Evolutionary conservation across 106 monocot species (phyloP), one percentile per base, ranked within the genome.

Genomic region (Allium sativum): DNA sequence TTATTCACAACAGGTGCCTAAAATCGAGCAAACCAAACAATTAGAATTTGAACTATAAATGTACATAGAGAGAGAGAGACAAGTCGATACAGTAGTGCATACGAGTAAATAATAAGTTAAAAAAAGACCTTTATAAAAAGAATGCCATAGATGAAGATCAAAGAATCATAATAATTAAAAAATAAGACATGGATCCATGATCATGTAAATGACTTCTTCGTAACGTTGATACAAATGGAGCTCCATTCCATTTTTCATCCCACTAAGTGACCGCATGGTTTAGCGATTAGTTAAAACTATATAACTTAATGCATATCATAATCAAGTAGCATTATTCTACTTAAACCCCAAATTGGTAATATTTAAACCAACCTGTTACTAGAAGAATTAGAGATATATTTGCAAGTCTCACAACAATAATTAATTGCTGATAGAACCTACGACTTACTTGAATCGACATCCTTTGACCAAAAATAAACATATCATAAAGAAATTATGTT

Each of bases 181-280:
- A 79, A 44, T 80, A 77, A 18, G 67, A 70, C 62, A 77, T 69
- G 14, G 68, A 52, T 12, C 59, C 57, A 56, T 47, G 66, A 64
- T 85, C 88, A 74, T 79, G 44, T 68, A 67, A 59, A 41, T 74
- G 76, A 72, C 67, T 83, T 69, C 75, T 84, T 22, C 93, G 69
- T 45, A 93, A 11, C 76, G 88, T 80, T 46, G 93, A 93, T 50
- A 82, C 79, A 69, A 93, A 93, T 44, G 88, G 79, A 53, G 93
- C 93, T 59, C 82, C 93, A 70, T 85, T 53, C 93, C 93, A 93
- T 77, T 80, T 93, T 66, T 93, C 88, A 66, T 88, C 93, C 47
- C 71, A 74, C 68, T 80, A 45, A 93, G 52, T 68, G 80, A 74
- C 93, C 88, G 82, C 68, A 81, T 59, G 50, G 43, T 56, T 15